Conservation (phyloP, 176 grass and related monocot species). For the Lolium rigidum region DNA sequence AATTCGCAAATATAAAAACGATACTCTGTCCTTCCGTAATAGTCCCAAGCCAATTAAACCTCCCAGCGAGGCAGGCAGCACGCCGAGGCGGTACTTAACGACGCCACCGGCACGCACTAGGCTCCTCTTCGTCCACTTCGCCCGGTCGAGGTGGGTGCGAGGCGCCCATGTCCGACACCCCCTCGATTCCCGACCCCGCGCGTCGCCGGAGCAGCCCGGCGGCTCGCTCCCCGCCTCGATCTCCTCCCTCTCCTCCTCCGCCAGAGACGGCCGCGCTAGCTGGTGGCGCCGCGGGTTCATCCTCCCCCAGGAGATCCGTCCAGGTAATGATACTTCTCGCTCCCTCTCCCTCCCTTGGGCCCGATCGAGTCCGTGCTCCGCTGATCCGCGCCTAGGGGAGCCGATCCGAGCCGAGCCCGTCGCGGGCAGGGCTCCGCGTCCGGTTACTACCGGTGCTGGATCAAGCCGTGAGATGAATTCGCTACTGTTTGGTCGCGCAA, state of each 20-base stretch:
- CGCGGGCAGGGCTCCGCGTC: neutral
- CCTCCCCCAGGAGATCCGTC: constrained; percentile 9
- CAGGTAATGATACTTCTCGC: constrained; percentile 21
- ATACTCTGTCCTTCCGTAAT: neutral
- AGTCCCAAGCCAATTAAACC: neutral
- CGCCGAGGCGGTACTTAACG: neutral
- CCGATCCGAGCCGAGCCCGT: neutral
- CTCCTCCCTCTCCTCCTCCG: neutral
- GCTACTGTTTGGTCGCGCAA: neutral
- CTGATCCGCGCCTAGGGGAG: neutral
- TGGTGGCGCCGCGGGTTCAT: neutral
- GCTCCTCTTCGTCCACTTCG: neutral
- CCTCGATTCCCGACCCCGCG: constrained; percentile 4
- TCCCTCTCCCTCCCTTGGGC: neutral
- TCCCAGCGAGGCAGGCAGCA: neutral
- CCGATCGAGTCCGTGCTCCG: neutral
- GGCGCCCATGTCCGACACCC: neutral
- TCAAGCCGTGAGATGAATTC: neutral
- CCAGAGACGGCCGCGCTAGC: neutral
- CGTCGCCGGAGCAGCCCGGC: neutral
- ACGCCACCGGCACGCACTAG: neutral
- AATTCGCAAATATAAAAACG: no score
- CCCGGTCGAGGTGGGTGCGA: neutral
- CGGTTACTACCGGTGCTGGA: neutral
- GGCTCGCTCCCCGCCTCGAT: neutral